Conservation (phyloP, 805 yeast genomes). For the Debaryomyces tyrocola region DNA sequence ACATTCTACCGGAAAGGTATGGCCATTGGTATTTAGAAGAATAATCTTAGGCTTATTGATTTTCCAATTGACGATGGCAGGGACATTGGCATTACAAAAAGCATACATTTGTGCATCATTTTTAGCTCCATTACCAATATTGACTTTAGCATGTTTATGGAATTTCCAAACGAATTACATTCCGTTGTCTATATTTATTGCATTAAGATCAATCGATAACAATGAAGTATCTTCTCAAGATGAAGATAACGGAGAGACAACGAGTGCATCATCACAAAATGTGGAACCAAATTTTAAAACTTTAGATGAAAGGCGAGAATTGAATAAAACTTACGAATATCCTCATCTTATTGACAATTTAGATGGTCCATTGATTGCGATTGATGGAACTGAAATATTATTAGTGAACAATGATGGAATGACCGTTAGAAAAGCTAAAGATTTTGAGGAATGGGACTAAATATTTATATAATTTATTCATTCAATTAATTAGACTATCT, state of each 20-base stretch:
- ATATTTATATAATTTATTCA: background rate
- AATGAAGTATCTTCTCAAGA: conserved; percentile 29
- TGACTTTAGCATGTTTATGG: conserved; percentile 67
- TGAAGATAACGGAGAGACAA: conserved; percentile 16
- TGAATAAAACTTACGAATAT: conserved; percentile 69
- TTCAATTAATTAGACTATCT: background rate
- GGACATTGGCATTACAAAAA: conserved; percentile 77
- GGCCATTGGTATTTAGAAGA: conserved; percentile 88
- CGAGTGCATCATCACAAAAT: conserved; percentile 4
- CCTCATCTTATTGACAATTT: conserved; percentile 68
- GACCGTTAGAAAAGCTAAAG: conserved; percentile 14
- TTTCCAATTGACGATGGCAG: conserved; percentile 92
- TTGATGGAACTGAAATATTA: conserved; percentile 49
- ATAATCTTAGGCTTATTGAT: conserved; percentile 76
- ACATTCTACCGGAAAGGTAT: conserved; percentile 93
- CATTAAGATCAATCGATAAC: conserved; percentile 73
- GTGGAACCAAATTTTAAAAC: conserved; percentile 42
- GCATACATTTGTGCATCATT: conserved; percentile 75
- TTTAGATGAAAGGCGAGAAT: conserved; percentile 76
- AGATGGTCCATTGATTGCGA: conserved; percentile 84
- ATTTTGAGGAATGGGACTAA: background rate
- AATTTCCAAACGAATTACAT: conserved; percentile 78
- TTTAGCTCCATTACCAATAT: conserved; percentile 73
- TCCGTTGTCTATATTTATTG: conserved; percentile 83
- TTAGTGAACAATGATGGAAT: conserved; percentile 29